Conservation (phyloP, 2,329 filamentous ascomycete species). For the Trichoderma oligosporum region DNA sequence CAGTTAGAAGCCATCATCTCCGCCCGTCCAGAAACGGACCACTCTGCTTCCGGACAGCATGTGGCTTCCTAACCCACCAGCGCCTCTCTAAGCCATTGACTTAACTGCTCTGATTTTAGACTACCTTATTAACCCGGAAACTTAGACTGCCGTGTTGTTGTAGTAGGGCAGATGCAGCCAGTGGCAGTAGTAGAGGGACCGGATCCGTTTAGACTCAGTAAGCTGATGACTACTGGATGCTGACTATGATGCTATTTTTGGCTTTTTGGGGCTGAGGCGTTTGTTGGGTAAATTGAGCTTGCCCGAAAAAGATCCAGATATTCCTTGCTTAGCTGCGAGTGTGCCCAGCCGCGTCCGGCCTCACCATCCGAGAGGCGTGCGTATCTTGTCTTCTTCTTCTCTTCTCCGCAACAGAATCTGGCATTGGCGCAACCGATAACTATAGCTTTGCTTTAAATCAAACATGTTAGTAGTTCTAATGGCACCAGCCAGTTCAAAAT, state of each 20-base stretch:
- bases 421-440: conserved; percentile 1
- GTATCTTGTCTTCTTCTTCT: neutral
- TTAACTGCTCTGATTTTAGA: conserved; percentile 11
- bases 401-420: no score
- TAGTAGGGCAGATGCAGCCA: neutral
- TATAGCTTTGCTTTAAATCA: neutral
- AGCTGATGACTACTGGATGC: conserved; percentile 15
- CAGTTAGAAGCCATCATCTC: neutral
- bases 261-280: conserved; percentile 5
- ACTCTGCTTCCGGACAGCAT: conserved; percentile 6
- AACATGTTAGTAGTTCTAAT: neutral
- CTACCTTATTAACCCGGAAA: conserved; percentile 12
- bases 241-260: conserved; percentile 15
- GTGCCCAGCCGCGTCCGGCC: neutral
- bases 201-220: conserved; percentile 11
- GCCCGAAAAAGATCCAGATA: neutral
- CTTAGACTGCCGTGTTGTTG: conserved; percentile 8
- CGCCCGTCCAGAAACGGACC: neutral
- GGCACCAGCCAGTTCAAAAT: neutral
- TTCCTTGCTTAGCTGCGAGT: neutral
- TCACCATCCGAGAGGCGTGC: conserved; percentile 2
- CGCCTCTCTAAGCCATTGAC: conserved; percentile 10
- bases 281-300: neutral
- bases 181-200: neutral
- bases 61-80: conserved; percentile 4